Conservation (phyloP, 192 early-diverging fungal species). For the Entomortierella beljakovae region DNA sequence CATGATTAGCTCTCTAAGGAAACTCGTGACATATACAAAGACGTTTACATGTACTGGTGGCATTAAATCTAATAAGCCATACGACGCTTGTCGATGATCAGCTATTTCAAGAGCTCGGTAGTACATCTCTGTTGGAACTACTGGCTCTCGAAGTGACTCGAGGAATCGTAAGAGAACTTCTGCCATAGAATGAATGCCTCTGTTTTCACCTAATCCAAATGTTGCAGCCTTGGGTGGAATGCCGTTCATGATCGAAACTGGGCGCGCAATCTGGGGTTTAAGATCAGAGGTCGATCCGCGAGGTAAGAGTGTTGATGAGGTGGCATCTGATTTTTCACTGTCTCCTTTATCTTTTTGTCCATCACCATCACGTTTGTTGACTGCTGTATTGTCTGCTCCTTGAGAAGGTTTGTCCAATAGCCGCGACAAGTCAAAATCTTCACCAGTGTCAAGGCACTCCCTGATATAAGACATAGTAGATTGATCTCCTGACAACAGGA, state of each 20-base stretch:
- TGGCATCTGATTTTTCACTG: slow-evolving; percentile 7
- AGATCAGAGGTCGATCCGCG: slow-evolving; percentile 50
- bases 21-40: slow-evolving; percentile 84
- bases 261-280: slow-evolving; percentile 54
- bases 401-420: slow-evolving; percentile 39
- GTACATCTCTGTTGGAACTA: slow-evolving; percentile 76
- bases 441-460: slow-evolving; percentile 85
- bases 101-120: slow-evolving; percentile 71
- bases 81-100: slow-evolving; percentile 51
- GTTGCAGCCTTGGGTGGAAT: slow-evolving; percentile 54
- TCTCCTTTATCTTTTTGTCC: background rate
- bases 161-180: slow-evolving; percentile 79
- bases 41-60: slow-evolving; percentile 79
- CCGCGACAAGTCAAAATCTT: slow-evolving; percentile 68
- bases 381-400: background rate
- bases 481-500: slow-evolving; percentile 72
- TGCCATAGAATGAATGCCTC: slow-evolving; percentile 73
- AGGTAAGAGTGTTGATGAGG: slow-evolving; percentile 14
- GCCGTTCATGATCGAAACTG: slow-evolving; percentile 60
- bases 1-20: slow-evolving; percentile 75
- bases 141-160: slow-evolving; percentile 76
- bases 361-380: background rate
- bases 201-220: slow-evolving; percentile 64
- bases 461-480: slow-evolving; percentile 71
- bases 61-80: slow-evolving; percentile 46